Percentiles rank a stretch among this genome's conserved stretches.
These are phyloP conservation scores for Paxillus involutus DNA, from an alignment of 768 basidiomycete genomes.

Conservation along the genomic window DNA sequence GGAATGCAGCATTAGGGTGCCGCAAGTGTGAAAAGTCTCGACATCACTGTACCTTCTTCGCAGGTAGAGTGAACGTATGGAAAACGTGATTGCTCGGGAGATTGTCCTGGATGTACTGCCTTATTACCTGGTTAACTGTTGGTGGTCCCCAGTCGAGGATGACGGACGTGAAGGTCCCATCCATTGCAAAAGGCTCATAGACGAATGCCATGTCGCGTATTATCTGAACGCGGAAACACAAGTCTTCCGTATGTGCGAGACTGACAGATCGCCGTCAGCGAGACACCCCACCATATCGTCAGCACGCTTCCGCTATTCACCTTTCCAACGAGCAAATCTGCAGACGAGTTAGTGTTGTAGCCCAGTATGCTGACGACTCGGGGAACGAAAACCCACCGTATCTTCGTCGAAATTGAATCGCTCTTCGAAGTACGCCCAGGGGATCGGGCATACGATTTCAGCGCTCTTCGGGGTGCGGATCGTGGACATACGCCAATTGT, in stretches of 20 bases:
- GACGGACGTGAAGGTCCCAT: conserved; percentile 41
- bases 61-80: conserved; percentile 52
- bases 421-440: conserved; percentile 24
- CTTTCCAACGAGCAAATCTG: conserved; percentile 31
- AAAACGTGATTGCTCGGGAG: conserved; percentile 29
- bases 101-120: conserved; percentile 32
- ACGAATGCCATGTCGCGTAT: conserved; percentile 44
- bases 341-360: background rate
- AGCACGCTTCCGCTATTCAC: conserved; percentile 8
- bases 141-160: conserved; percentile 54
- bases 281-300: background rate
- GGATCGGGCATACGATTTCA: conserved; percentile 30
- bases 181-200: conserved; percentile 56
- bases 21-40: background rate
- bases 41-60: conserved; percentile 39
- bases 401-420: conserved; percentile 38
- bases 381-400: conserved; percentile 33
- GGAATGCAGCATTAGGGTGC: conserved; percentile 3
- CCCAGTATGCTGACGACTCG: background rate
- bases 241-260: conserved; percentile 34
- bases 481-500: conserved; percentile 42
- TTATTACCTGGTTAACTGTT: conserved; percentile 32
- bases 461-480: conserved; percentile 37
- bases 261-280: conserved; percentile 19
- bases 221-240: conserved; percentile 46